A percentile compares a stretch with the other conserved stretches of the same genome.
Conservation (phyloP, 1,284 basidiomycete species). For the Ceratobasidium sp. region DNA sequence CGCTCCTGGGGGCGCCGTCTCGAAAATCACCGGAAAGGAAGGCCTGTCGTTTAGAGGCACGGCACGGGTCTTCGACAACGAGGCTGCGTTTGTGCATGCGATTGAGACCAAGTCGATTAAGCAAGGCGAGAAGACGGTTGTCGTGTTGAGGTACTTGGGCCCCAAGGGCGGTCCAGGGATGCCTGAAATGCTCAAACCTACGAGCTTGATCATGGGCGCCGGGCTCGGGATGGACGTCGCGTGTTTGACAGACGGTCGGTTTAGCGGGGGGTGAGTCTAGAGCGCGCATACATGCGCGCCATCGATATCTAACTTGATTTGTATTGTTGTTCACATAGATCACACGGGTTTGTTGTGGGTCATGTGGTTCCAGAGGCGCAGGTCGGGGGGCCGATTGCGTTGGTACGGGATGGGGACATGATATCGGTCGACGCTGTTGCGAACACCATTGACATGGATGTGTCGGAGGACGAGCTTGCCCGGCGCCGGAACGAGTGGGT, state of each 20-base stretch:
- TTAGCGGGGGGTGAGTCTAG: conserved; percentile 83
- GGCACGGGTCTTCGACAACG: conserved; percentile 85
- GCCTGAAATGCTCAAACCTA: conserved; percentile 96
- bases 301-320: conserved; percentile 23
- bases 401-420: conserved; percentile 87
- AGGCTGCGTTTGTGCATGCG: conserved; percentile 82
- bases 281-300: conserved; percentile 14
- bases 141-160: conserved; percentile 87
- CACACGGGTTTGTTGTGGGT: conserved; percentile 90
- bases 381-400: conserved; percentile 89
- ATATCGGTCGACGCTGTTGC: conserved; percentile 87
- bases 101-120: conserved; percentile 83
- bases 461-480: conserved; percentile 77
- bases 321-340: conserved; percentile 59
- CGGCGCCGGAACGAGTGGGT: conserved; percentile 74
- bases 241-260: conserved; percentile 92
- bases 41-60: conserved; percentile 85
- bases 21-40: conserved; percentile 95
- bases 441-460: conserved; percentile 77
- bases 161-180: conserved; percentile 92
- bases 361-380: conserved; percentile 93
- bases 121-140: conserved; percentile 90
- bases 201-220: conserved; percentile 90
- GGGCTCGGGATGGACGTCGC: conserved; percentile 92
- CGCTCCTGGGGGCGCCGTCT: conserved; percentile 93